Base-by-base conservation (phyloP, 164 flowering plant genomes). In the Magnolia kwangsiensis region DNA sequence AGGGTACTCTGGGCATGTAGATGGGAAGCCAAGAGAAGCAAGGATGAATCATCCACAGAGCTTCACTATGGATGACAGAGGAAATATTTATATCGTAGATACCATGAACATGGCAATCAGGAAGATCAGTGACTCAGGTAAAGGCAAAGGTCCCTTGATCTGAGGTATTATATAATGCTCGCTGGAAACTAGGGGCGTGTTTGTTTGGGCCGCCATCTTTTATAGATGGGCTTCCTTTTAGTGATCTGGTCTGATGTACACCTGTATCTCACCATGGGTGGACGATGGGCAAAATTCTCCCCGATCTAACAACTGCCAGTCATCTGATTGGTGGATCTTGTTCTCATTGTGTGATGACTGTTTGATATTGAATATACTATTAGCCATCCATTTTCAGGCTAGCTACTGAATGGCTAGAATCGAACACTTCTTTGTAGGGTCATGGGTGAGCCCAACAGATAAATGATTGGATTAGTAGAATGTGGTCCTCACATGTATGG, bases 1-100 rank as follows among this genome's bases (percentile, higher is more conserved):
- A 77, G 99, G 99, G 67, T 87, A 89, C 80, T 75, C 92, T 18
- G 99, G 98, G 14, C 97, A 94, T 83, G 93, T 96, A n/a, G 99
- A 96, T 87, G 99, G 98, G 74, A 96, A 75, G 82, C 83, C 58
- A 20, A 86, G 96, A 81, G 97, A 96, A 71, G 95, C 97, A 18
- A 91, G 87, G 82, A 84, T 96, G 95, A 96, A 90, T 80, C 92
- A 87, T 73, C 99, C 99, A 20, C 91, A 88, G 79, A 94, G 97
- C 68, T 75, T 94, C 63, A 84, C 99, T 2, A 91, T 90, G 65
- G 99, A 96, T 85, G 95, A 90, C 77, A 87, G 82, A 78, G 96
- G 99, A 78, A 94, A 96, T 73, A 84, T 96, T 71, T 94, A 96
- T 75, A 75, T 73, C 37, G 75, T 69, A 14, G 99, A 95, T 81